Evolutionary conservation across 768 basidiomycete genomes (phyloP).

Genomic region (Suillus cothurnatus): DNA sequence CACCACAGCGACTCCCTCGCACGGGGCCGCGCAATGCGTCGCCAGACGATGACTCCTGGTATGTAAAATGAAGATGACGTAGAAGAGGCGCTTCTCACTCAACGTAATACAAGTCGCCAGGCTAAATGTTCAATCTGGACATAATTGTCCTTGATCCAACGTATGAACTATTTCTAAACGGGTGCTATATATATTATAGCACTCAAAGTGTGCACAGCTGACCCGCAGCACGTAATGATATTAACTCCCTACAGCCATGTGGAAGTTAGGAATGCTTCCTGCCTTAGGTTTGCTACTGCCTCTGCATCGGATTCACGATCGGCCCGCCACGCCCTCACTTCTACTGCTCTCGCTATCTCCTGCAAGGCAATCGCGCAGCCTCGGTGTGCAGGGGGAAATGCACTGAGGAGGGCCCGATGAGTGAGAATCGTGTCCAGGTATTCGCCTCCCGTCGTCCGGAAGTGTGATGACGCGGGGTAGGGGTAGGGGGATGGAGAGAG

Average conservation of each 20-base stretch:
- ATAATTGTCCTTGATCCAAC: background rate
- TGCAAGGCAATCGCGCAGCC: conserved; percentile 66
- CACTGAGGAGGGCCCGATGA: conserved; percentile 68
- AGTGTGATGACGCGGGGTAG: conserved; percentile 30
- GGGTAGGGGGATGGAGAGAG: conserved; percentile 36
- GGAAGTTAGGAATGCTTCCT: conserved; percentile 66
- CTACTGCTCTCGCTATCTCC: conserved; percentile 66
- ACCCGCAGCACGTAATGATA: background rate
- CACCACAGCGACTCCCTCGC: too few relatives aligned
- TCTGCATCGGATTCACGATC: conserved; percentile 72
- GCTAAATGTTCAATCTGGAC: background rate
- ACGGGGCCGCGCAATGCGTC: too few relatives aligned
- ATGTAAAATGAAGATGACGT: background rate
- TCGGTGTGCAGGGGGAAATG: conserved; percentile 62
- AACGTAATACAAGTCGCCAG: too few relatives aligned
- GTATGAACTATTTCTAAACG: background rate
- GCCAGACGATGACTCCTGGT: too few relatives aligned
- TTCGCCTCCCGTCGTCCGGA: conserved; percentile 66
- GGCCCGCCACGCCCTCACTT: conserved; percentile 66
- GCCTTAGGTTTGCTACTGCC: conserved; percentile 66
- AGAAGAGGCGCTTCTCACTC: background rate
- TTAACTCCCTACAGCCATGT: background rate
- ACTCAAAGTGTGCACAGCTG: background rate
- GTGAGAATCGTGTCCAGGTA: conserved; percentile 80
- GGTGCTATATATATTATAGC: background rate